These are phyloP conservation scores for Crucibulum laeve DNA, from an alignment of 768 basidiomycete species.

Conservation along the genomic window DNA sequence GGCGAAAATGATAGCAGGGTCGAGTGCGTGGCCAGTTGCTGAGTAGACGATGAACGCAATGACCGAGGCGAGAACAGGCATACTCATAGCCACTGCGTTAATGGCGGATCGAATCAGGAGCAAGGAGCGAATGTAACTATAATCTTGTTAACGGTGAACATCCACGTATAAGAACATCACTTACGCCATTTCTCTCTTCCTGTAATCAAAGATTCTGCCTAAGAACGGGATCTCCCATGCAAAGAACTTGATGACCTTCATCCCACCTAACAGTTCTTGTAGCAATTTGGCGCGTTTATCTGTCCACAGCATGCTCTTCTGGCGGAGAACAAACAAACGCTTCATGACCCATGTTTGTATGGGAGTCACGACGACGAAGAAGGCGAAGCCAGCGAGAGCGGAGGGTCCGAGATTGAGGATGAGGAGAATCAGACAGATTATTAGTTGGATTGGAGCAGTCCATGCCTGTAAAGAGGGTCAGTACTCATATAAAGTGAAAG, in stretches of 20 bases:
- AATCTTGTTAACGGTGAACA: conserved; percentile 1
- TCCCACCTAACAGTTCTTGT: conserved; percentile 85
- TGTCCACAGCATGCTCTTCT: conserved; percentile 81
- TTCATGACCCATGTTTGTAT: conserved; percentile 73
- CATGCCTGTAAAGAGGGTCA: conserved; percentile 37
- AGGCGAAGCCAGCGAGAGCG: conserved; percentile 48
- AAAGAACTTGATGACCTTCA: conserved; percentile 92
- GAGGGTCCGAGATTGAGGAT: conserved; percentile 68
- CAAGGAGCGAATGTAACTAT: conserved; percentile 61
- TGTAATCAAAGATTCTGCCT: conserved; percentile 62
- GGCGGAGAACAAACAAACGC: conserved; percentile 60
- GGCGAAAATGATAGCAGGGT: conserved; percentile 75
- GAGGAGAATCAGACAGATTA: conserved; percentile 72
- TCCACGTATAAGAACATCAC: conserved; percentile 11
- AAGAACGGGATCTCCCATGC: conserved; percentile 86
- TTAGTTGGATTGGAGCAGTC: conserved; percentile 73
- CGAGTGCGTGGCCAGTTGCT: conserved; percentile 59
- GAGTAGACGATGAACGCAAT: conserved; percentile 75
- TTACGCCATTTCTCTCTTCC: conserved; percentile 68
- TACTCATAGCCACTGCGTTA: conserved; percentile 63
- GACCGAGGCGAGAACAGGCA: conserved; percentile 79
- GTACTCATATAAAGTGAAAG: neutral
- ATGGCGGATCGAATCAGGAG: conserved; percentile 63
- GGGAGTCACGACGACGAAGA: conserved; percentile 70
- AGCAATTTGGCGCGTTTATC: conserved; percentile 87